Conservation (phyloP, 164 flowering plant genomes). For the Sedum album region DNA sequence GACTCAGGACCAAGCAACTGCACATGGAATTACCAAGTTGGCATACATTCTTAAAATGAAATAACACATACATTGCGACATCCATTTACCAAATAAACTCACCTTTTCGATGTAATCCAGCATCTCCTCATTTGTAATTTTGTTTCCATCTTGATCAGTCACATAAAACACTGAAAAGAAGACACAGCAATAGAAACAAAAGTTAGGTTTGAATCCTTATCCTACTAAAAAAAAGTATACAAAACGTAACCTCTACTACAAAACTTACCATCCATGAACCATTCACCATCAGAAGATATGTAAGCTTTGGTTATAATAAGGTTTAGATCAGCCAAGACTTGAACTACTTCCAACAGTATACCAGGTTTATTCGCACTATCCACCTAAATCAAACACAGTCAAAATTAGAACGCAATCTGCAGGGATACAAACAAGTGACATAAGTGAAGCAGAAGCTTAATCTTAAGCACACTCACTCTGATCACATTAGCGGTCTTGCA, state of each 20-base stretch:
- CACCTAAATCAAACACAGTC: conserved; percentile 41
- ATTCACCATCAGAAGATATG: conserved; percentile 88
- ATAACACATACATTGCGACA: neutral
- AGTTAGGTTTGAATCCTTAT: neutral
- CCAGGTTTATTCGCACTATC: conserved; percentile 87
- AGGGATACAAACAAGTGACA: neutral
- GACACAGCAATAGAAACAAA: neutral
- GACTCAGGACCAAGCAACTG: conserved; percentile 85
- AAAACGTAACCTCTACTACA: neutral
- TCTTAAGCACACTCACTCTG: conserved; percentile 30
- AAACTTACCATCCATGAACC: conserved; percentile 93
- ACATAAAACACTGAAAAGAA: conserved; percentile 67
- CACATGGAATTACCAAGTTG: neutral
- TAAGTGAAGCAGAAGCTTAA: neutral
- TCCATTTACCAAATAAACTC: conserved; percentile 7
- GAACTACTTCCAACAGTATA: conserved; percentile 83
- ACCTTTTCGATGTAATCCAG: conserved; percentile 68
- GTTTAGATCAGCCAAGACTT: conserved; percentile 82
- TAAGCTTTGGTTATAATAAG: conserved; percentile 78
- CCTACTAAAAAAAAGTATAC: neutral
- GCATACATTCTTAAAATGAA: neutral
- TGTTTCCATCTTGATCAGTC: conserved; percentile 77
- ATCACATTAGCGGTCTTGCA: conserved; percentile 82
- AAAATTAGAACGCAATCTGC: conserved; percentile 4
- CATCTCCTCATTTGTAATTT: conserved; percentile 58